Conservation (phyloP, 2,329 filamentous ascomycete genomes). For the Colletotrichum abscissum region DNA sequence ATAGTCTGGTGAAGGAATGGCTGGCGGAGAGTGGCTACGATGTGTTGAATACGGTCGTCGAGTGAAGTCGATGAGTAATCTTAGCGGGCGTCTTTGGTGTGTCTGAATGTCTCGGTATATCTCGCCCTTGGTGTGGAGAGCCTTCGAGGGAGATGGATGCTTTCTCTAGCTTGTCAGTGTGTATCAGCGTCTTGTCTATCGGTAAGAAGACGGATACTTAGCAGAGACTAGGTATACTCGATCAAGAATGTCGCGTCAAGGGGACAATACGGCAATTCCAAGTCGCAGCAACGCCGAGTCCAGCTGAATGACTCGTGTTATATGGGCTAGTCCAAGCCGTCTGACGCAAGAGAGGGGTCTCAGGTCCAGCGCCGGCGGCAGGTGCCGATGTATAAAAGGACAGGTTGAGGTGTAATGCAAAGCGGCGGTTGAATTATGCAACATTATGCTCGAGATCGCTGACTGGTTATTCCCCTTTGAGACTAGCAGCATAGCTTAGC, state of each 20-base stretch:
- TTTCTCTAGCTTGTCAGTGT: background rate
- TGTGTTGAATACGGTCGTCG: background rate
- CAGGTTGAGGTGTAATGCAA: background rate
- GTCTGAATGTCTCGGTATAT: background rate
- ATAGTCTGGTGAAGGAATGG: constrained; percentile 19
- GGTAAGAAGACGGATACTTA: background rate
- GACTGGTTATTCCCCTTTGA: background rate
- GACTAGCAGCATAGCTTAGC: background rate
- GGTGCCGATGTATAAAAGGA: background rate
- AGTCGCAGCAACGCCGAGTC: background rate
- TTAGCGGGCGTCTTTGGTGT: background rate
- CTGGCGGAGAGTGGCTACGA: constrained; percentile 13
- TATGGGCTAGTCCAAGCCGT: background rate
- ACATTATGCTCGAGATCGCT: background rate
- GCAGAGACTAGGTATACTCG: background rate
- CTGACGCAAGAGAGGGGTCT: background rate
- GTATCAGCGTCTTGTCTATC: too few species aligned
- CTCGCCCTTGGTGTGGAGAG: background rate
- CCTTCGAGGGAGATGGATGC: background rate
- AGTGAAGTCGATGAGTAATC: background rate
- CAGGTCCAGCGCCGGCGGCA: too few species aligned
- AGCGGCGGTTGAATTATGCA: background rate
- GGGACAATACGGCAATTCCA: background rate
- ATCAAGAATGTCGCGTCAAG: background rate
- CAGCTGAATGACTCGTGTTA: background rate